These are phyloP conservation scores for Achaetomiella virescens DNA, from an alignment of 495 filamentous ascomycete genomes.

Conservation along the genomic window DNA sequence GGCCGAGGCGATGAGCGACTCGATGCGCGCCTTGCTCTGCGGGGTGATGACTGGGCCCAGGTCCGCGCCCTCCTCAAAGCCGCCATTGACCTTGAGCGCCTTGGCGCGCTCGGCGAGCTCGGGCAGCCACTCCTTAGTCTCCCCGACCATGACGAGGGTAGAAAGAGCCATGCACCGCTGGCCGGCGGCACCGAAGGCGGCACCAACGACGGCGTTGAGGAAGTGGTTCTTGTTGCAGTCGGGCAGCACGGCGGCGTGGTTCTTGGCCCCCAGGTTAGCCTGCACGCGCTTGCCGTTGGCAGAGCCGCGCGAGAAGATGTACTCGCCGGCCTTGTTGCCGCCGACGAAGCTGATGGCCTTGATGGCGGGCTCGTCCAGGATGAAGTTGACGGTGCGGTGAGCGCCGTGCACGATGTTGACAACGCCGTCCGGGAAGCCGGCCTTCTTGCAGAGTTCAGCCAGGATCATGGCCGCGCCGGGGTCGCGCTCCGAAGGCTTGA, in stretches of 20 bases:
- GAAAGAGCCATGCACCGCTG: constrained; percentile 98
- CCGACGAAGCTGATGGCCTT: constrained; percentile 99
- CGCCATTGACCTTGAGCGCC: constrained; percentile 81
- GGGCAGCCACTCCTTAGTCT: constrained; percentile 86
- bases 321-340: constrained; percentile 93
- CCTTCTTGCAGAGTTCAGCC: constrained; percentile 83
- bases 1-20: constrained; percentile 78
- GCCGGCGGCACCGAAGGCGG: constrained; percentile 93
- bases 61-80: constrained; percentile 91
- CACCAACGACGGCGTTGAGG: constrained; percentile 87
- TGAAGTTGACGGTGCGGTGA: constrained; percentile 90
- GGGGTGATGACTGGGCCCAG: constrained; percentile 94
- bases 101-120: constrained; percentile 91
- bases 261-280: constrained; percentile 97
- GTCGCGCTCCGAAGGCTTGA: constrained; percentile 97
- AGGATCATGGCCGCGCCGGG: constrained; percentile 98
- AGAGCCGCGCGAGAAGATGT: constrained; percentile 88
- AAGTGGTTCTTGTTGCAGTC: constrained; percentile 98
- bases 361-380: constrained; percentile 90
- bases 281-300: constrained; percentile 92
- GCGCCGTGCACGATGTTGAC: constrained; percentile 93
- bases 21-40: constrained; percentile 87
- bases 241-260: constrained; percentile 91
- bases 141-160: constrained; percentile 87
- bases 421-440: constrained; percentile 89